Base-by-base conservation (phyloP, 2,329 filamentous ascomycete species). In the Hyphodiscus sp. region DNA sequence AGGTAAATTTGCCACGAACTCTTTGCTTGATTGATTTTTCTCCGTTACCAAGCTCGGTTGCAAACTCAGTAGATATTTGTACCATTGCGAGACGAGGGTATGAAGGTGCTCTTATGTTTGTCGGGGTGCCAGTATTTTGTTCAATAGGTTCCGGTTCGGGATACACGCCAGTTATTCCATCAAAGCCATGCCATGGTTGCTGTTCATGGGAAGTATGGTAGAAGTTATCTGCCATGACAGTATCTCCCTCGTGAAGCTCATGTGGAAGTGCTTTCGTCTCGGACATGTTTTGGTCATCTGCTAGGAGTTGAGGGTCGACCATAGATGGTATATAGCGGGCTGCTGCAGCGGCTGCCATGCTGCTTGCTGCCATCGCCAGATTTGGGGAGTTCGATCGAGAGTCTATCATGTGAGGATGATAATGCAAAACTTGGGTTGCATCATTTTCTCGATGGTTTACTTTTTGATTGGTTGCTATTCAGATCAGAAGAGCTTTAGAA, bases 1-100 rank as follows among this genome's bases (percentile, higher is more conserved):
- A 73, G 19, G 76, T 79, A 59, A 85, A 85, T 9, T 78, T 73
- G 3, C 80, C 78, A 10, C 82, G 76, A 8, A 76, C 75, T 60
- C 83, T 80, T 4, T 61, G 66, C 45, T 63, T 66, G 11, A 53
- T 56, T 4, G 55, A 23, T 33, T 64, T 63, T 29, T 63, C 57
- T 3, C 64, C 65, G 58, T 67, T 65, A 23, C 64, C 65, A 58
- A 62, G 64, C 42, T 69, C 67, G 18, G 66, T 59, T 54, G 60
- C 67, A 38, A 68, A 68, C 49, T 67, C 63, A 2, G 63, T 65
- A 3, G 61, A 63, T 57, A 66, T 63, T 18, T 56, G 44, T 11
- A 52, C 50, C 47, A 64, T 62, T n/a, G 62, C 58, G 26, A 64
- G 53, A 11, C 56, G 58, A 20, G 56, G 53, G 44, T 61, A 63